phyloP scores from a whole-genome alignment of 169 alveolate species.

The Eimeria nieschulzi region DNA sequence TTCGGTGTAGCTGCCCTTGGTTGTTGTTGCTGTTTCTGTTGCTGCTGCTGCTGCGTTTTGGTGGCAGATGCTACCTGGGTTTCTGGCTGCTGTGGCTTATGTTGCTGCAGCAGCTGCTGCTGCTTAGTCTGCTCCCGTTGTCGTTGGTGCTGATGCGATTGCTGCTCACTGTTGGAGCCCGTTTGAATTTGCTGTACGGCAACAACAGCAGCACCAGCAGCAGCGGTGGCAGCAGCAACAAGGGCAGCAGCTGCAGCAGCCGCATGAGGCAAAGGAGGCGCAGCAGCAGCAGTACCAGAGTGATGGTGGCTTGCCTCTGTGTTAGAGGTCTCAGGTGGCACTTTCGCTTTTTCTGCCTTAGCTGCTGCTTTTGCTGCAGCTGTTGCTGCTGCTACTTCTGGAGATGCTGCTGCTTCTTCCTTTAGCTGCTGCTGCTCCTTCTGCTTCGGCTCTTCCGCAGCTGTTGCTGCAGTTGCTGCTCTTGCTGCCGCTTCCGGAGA shows the following conservation, averaged over 20 bases:
- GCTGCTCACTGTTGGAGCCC: background rate
- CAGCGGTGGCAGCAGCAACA: slow-evolving; percentile 9
- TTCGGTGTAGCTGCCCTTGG: background rate
- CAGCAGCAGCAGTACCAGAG: background rate
- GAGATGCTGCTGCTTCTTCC: background rate
- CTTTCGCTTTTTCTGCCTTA: background rate
- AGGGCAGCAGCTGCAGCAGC: background rate
- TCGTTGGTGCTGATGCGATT: background rate
- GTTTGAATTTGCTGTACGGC: background rate
- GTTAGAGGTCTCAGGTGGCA: background rate
- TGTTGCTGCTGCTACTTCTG: background rate
- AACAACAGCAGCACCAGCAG: slow-evolving; percentile 14
- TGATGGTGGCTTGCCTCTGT: slow-evolving; percentile 4
- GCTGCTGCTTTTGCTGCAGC: background rate
- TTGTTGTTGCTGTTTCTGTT: background rate
- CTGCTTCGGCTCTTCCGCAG: background rate
- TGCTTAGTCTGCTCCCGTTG: background rate
- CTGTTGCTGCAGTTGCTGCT: background rate
- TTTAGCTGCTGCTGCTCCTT: background rate
- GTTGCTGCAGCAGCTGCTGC: background rate
- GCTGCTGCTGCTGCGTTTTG: background rate
- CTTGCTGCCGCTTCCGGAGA: background rate
- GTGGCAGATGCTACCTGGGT: background rate
- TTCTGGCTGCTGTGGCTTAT: background rate
- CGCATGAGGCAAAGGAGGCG: slow-evolving; percentile 1